Evolutionary conservation across 2,329 filamentous ascomycete genomes (phyloP).

Genomic region (Diaporthe sp.): DNA sequence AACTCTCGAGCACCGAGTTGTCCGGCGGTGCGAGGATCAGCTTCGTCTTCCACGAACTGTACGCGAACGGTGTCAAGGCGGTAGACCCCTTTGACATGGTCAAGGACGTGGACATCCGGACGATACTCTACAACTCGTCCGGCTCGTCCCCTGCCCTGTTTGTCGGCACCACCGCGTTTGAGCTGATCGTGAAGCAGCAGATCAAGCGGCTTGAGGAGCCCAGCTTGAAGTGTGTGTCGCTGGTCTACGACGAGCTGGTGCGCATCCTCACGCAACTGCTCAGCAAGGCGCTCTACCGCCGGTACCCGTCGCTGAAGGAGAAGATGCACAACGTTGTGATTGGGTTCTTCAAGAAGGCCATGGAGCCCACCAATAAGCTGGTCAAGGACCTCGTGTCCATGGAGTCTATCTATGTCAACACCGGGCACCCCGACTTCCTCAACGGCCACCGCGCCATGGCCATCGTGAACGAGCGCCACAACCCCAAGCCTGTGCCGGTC

Average conservation of each 20-base stretch:
- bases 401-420: slow-evolving; percentile 99
- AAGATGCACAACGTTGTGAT: slow-evolving; percentile 96
- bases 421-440: slow-evolving; percentile 96
- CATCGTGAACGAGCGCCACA: slow-evolving; percentile 94
- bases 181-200: slow-evolving; percentile 98
- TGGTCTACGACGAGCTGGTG: slow-evolving; percentile 97
- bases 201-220: slow-evolving; percentile 97
- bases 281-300: slow-evolving; percentile 88
- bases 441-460: slow-evolving; percentile 96
- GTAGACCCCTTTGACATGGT: slow-evolving; percentile 97
- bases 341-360: slow-evolving; percentile 95
- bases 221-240: slow-evolving; percentile 94
- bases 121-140: slow-evolving; percentile 98
- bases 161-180: slow-evolving; percentile 97
- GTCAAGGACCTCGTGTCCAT: slow-evolving; percentile 93
- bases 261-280: slow-evolving; percentile 93
- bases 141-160: slow-evolving; percentile 96
- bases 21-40: slow-evolving; percentile 98
- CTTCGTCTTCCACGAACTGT: slow-evolving; percentile 99
- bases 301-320: slow-evolving; percentile 96
- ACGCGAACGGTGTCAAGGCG: slow-evolving; percentile 96
- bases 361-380: slow-evolving; percentile 98
- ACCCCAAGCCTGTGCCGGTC: slow-evolving; percentile 90
- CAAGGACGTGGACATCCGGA: slow-evolving; percentile 97
- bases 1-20: slow-evolving; percentile 92